A percentile compares a stretch with the other conserved stretches of the same genome.
phyloP scores from a whole-genome alignment of 2,329 filamentous ascomycete species.

The Pleurostoma richardsiae region DNA sequence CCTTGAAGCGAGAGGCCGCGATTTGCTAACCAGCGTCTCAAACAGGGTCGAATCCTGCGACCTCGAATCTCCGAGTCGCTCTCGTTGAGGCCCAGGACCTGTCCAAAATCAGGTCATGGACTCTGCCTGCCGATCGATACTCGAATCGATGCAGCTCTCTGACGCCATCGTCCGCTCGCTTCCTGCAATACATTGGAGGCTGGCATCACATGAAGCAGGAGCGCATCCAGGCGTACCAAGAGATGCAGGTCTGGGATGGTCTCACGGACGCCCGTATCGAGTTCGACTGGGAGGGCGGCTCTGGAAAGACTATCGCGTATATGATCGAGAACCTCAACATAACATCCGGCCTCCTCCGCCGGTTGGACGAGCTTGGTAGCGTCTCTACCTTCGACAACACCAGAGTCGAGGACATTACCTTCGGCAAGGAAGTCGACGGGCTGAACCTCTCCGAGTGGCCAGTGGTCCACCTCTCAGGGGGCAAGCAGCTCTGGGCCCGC shows the following conservation, averaged over 20 bases:
- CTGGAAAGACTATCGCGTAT: constrained; percentile 72
- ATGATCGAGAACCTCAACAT: constrained; percentile 96
- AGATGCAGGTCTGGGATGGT: constrained; percentile 99
- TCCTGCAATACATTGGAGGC: constrained; percentile 76
- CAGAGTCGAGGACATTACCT: constrained; percentile 72
- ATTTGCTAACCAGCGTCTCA: neutral
- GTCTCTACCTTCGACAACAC: constrained; percentile 71
- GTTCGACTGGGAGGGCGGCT: constrained; percentile 66
- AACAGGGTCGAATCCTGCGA: constrained; percentile 69
- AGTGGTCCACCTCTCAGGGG: constrained; percentile 66
- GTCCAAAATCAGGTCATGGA: constrained; percentile 60
- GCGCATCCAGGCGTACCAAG: constrained; percentile 81
- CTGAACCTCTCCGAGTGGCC: constrained; percentile 85
- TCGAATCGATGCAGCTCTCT: constrained; percentile 96
- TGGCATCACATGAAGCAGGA: constrained; percentile 71
- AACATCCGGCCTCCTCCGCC: constrained; percentile 68
- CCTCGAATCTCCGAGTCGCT: constrained; percentile 74
- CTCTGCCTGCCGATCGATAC: constrained; percentile 62
- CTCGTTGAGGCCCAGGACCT: constrained; percentile 89
- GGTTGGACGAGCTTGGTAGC: constrained; percentile 63
- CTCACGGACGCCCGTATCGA: constrained; percentile 81
- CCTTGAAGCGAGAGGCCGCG: neutral
- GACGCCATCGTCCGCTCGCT: constrained; percentile 81
- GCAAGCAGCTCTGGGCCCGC: constrained; percentile 67
- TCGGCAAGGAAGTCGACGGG: constrained; percentile 64